A percentile compares a stretch with the other conserved stretches of the same genome.
phyloP scores from a whole-genome alignment of 257 asterid genomes.

The Rauvolfia tetraphylla region DNA sequence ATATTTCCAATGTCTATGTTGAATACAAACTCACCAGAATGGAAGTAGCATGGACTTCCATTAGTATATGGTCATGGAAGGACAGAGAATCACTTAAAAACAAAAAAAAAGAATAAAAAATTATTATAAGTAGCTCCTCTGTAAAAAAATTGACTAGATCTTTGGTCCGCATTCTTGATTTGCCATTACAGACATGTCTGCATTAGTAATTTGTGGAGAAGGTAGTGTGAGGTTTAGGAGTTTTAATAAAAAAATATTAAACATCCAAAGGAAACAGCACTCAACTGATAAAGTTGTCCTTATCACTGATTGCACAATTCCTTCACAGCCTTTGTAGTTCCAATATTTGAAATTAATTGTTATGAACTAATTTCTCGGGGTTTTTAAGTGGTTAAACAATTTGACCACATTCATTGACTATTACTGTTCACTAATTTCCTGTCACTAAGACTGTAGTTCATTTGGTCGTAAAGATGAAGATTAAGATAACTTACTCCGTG shows the following conservation, averaged over 20 bases:
- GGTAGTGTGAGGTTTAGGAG: neutral
- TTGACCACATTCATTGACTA: neutral
- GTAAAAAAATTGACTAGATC: neutral
- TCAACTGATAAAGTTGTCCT: neutral
- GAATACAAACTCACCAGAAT: neutral
- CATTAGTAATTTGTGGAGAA: neutral
- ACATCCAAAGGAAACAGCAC: neutral
- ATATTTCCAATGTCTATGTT: neutral
- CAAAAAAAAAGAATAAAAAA: neutral
- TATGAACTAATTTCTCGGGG: neutral
- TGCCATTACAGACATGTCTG: neutral
- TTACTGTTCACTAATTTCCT: neutral
- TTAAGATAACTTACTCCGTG: conserved; percentile 62
- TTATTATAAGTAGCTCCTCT: neutral
- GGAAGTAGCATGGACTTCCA: neutral
- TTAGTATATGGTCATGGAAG: neutral
- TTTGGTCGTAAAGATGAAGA: neutral
- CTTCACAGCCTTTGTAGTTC: neutral
- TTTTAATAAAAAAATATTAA: neutral
- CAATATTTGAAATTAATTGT: neutral
- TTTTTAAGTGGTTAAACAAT: neutral
- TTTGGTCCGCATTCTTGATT: neutral
- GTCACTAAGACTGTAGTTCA: neutral
- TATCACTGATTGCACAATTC: neutral
- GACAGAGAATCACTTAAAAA: neutral